phyloP scores from a whole-genome alignment of 352 stramenopile genomes.

The Phytophthora uliginosa region DNA sequence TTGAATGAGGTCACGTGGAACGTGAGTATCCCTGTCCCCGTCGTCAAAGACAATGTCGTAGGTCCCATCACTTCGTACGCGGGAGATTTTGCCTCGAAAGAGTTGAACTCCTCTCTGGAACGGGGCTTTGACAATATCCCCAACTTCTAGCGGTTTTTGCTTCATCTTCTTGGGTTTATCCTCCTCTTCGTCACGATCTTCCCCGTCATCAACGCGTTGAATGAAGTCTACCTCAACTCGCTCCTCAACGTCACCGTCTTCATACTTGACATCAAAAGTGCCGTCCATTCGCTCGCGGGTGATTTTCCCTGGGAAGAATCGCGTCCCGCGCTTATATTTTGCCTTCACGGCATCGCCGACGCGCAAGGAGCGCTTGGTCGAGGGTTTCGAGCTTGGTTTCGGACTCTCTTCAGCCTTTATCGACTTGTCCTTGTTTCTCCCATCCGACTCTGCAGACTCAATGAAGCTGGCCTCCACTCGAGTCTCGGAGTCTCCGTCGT shows the following conservation, averaged over 20 bases:
- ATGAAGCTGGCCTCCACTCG: constrained; percentile 45
- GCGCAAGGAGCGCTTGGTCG: constrained; percentile 10
- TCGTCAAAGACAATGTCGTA: constrained; percentile 64
- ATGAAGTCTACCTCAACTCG: constrained; percentile 44
- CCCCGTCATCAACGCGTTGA: constrained; percentile 16
- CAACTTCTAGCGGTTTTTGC: constrained; percentile 29
- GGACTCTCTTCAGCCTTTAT: constrained; percentile 11
- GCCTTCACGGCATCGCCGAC: constrained; percentile 43
- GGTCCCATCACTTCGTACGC: constrained; percentile 50
- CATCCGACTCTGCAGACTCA: constrained; percentile 24
- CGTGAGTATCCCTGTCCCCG: constrained; percentile 41
- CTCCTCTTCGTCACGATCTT: constrained; percentile 34
- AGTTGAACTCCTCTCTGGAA: constrained; percentile 53
- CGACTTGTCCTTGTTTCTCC: constrained; percentile 18
- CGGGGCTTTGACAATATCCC: constrained; percentile 64
- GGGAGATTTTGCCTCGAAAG: constrained; percentile 50
- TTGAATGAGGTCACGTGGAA: constrained; percentile 43
- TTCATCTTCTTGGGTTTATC: constrained; percentile 42
- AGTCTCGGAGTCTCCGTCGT: constrained; percentile 64
- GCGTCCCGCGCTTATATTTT: constrained; percentile 49
- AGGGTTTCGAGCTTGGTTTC: neutral
- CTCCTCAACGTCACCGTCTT: constrained; percentile 50
- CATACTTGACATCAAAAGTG: constrained; percentile 62
- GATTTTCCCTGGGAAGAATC: constrained; percentile 49
- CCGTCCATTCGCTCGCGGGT: constrained; percentile 47